Evolutionary conservation across 2,329 filamentous ascomycete species (phyloP).

Genomic region (Incumbomyces delicatus): DNA sequence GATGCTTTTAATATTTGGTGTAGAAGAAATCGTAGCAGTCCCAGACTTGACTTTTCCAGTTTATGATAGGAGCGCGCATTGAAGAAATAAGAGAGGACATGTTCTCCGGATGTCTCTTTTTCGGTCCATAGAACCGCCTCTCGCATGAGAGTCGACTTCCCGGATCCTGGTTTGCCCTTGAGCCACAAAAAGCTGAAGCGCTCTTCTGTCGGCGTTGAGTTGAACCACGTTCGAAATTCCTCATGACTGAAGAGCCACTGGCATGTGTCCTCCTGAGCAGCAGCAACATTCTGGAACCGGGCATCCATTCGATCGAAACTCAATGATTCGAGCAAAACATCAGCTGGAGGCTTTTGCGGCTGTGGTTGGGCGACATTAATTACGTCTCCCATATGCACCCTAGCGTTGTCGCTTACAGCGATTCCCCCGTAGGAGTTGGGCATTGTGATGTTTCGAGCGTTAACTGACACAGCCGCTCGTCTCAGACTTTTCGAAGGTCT

Average conservation of each 20-base stretch:
- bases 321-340: too few relatives aligned
- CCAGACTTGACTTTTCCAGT: conserved; percentile 37
- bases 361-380: too few relatives aligned
- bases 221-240: conserved; percentile 31
- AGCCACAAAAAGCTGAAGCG: conserved; percentile 29
- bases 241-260: conserved; percentile 31
- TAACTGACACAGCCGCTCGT: too few relatives aligned
- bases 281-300: too few relatives aligned
- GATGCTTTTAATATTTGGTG: conserved; percentile 16
- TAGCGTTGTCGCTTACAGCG: too few relatives aligned
- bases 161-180: conserved; percentile 30
- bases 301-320: conserved; percentile 8
- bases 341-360: too few relatives aligned
- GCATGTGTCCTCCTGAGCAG: conserved; percentile 32
- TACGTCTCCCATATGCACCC: too few relatives aligned
- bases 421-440: too few relatives aligned
- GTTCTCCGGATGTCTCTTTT: background rate
- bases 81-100: conserved; percentile 29
- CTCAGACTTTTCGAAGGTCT: too few relatives aligned
- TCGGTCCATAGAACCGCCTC: conserved; percentile 11
- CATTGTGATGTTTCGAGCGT: too few relatives aligned
- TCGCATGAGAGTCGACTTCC: conserved; percentile 19
- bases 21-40: conserved; percentile 39
- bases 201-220: conserved; percentile 15
- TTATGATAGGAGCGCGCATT: conserved; percentile 22